These are phyloP conservation scores for Garcia nutans DNA, from an alignment of 345 rosid species.

Conservation along the genomic window DNA sequence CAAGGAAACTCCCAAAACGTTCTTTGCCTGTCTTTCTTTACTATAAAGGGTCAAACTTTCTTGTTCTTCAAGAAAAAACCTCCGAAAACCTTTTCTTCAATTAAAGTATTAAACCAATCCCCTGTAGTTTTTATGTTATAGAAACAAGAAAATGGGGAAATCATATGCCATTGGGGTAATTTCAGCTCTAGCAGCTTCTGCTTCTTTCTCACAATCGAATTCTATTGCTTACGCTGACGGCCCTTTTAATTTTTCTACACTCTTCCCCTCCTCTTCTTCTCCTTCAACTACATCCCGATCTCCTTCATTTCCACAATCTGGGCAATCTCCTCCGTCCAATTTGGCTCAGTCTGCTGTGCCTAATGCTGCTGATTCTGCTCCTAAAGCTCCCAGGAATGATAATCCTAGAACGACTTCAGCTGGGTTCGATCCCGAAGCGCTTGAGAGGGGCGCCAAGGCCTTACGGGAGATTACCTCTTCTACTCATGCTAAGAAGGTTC, in stretches of 20 bases:
- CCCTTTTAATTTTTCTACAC: constrained; percentile 50
- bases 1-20: constrained; percentile 13
- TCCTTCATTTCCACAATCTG: constrained; percentile 18
- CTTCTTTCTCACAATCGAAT: constrained; percentile 41
- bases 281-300: constrained; percentile 28
- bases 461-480: constrained; percentile 64
- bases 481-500: constrained; percentile 71
- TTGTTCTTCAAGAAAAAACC: constrained; percentile 13
- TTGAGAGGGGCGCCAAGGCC: constrained; percentile 82
- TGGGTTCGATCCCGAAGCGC: constrained; percentile 90
- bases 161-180: constrained; percentile 52
- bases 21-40: not conserved
- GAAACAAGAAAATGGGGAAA: constrained; percentile 51
- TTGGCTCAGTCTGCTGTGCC: constrained; percentile 23
- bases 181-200: constrained; percentile 68
- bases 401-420: constrained; percentile 79
- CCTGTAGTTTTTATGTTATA: not conserved
- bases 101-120: not conserved
- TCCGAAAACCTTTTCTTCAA: too few species aligned
- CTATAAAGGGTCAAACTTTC: not conserved
- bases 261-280: constrained; percentile 34
- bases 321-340: constrained; percentile 37
- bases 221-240: constrained; percentile 51
- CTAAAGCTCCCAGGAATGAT: constrained; percentile 56
- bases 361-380: constrained; percentile 34